Evolutionary conservation across 306 rosid genomes (phyloP).

Genomic region (Fragaria iinumae): DNA sequence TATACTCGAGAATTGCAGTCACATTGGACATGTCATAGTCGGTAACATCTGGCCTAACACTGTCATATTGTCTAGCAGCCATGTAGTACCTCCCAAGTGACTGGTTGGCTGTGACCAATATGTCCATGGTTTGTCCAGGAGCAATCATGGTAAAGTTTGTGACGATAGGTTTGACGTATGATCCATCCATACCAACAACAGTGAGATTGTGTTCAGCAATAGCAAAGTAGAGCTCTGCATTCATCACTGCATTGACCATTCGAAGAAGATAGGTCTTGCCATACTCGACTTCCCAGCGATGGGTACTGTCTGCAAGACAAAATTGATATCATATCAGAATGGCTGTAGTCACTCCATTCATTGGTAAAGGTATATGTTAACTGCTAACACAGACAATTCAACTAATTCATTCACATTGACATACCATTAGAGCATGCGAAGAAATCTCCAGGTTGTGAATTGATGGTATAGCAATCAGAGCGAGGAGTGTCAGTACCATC

Average conservation of each 20-base stretch:
- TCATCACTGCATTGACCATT: slow-evolving; percentile 39
- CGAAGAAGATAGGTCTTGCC: slow-evolving; percentile 47
- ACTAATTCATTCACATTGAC: not conserved
- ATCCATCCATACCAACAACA: slow-evolving; percentile 40
- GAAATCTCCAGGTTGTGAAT: slow-evolving; percentile 7
- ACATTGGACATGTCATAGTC: slow-evolving; percentile 35
- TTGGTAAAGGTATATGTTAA: not conserved
- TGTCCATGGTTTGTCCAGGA: slow-evolving; percentile 50
- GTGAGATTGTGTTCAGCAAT: slow-evolving; percentile 43
- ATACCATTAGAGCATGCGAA: not conserved
- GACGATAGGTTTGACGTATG: slow-evolving; percentile 36
- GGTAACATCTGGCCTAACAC: slow-evolving; percentile 2
- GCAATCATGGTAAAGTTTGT: slow-evolving; percentile 34
- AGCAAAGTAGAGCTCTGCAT: slow-evolving; percentile 35
- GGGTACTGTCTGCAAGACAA: slow-evolving; percentile 1
- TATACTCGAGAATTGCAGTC: slow-evolving; percentile 44
- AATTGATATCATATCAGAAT: not conserved
- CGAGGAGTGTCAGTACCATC: slow-evolving; percentile 6
- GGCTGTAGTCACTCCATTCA: too few relatives aligned
- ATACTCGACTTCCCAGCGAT: slow-evolving; percentile 29
- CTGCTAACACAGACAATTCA: not conserved
- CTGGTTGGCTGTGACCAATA: slow-evolving; percentile 40
- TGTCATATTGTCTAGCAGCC: slow-evolving; percentile 32
- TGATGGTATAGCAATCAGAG: slow-evolving; percentile 7
- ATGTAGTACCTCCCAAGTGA: slow-evolving; percentile 38